phyloP scores from a whole-genome alignment of 345 rosid species.

The Linum tenue region DNA sequence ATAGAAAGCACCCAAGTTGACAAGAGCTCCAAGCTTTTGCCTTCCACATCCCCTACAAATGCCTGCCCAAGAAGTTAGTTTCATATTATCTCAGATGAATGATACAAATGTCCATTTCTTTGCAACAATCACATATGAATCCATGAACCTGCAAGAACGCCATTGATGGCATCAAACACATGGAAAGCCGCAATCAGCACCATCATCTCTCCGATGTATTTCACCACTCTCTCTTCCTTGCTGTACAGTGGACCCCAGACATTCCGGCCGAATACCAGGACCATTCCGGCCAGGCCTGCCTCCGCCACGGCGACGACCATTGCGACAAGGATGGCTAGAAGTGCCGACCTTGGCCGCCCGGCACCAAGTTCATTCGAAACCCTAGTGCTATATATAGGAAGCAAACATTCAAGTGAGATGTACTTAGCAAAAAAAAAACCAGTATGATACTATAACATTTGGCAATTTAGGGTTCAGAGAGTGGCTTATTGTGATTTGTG shows the following conservation, averaged over 20 bases:
- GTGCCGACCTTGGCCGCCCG: slow-evolving; percentile 36
- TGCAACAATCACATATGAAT: not conserved
- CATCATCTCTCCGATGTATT: slow-evolving; percentile 26
- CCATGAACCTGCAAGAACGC: slow-evolving; percentile 29
- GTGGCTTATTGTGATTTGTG: not conserved
- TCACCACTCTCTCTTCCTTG: slow-evolving; percentile 28
- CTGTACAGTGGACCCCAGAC: slow-evolving; percentile 31
- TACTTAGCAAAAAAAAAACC: too few relatives aligned
- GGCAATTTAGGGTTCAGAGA: too few relatives aligned
- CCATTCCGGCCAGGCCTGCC: slow-evolving; percentile 18
- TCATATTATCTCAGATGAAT: not conserved
- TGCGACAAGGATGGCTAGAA: slow-evolving; percentile 20
- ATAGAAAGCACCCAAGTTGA: slow-evolving; percentile 33
- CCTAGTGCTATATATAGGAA: slow-evolving; percentile 25
- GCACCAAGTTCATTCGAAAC: slow-evolving; percentile 49
- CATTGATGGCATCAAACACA: slow-evolving; percentile 26
- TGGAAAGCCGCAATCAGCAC: slow-evolving; percentile 26
- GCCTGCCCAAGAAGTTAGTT: slow-evolving; percentile 12
- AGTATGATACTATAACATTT: too few relatives aligned
- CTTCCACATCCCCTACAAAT: slow-evolving; percentile 37
- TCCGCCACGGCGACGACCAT: slow-evolving; percentile 20
- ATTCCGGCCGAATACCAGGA: slow-evolving; percentile 22
- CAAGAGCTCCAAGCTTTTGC: slow-evolving; percentile 33
- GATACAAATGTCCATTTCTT: not conserved
- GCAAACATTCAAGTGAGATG: too few relatives aligned